Evolutionary conservation across 2,329 filamentous ascomycete genomes (phyloP).

Genomic region (Gnomoniopsis sp.): DNA sequence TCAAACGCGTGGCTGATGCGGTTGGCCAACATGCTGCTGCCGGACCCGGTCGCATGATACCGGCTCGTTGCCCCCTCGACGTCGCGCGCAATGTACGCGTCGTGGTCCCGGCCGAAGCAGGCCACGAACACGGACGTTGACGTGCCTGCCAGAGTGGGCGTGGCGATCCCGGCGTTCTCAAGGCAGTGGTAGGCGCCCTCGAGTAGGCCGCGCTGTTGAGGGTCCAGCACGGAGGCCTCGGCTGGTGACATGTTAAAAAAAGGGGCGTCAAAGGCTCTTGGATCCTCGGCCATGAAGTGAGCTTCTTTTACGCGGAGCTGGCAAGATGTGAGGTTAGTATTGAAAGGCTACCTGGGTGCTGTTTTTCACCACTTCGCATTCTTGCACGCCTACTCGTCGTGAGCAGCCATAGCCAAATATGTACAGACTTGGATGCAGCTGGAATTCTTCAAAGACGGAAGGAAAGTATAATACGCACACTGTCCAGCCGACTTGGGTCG

Average conservation of each 20-base stretch:
- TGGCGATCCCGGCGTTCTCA: conserved; percentile 31
- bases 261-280: conserved; percentile 31
- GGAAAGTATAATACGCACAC: not conserved
- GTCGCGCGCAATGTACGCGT: conserved; percentile 9
- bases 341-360: too few species aligned
- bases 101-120: conserved; percentile 20
- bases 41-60: too few species aligned
- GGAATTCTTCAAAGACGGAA: too few species aligned
- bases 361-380: too few species aligned
- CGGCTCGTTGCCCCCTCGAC: too few species aligned
- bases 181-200: conserved; percentile 40
- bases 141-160: conserved; percentile 22
- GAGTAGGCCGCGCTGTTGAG: conserved; percentile 38
- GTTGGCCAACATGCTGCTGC: too few species aligned
- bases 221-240: conserved; percentile 40
- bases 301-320: not conserved
- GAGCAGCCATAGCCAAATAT: too few species aligned
- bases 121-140: conserved; percentile 30
- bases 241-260: conserved; percentile 38
- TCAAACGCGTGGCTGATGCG: too few species aligned
- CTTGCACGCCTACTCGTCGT: too few species aligned
- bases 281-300: conserved; percentile 26
- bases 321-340: not conserved
- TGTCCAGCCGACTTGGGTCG: not conserved
- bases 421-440: too few species aligned